Evolutionary conservation across 768 basidiomycete genomes (phyloP), one percentile per base, ranked within the genome.

Genomic region (Lactarius psammicola): DNA sequence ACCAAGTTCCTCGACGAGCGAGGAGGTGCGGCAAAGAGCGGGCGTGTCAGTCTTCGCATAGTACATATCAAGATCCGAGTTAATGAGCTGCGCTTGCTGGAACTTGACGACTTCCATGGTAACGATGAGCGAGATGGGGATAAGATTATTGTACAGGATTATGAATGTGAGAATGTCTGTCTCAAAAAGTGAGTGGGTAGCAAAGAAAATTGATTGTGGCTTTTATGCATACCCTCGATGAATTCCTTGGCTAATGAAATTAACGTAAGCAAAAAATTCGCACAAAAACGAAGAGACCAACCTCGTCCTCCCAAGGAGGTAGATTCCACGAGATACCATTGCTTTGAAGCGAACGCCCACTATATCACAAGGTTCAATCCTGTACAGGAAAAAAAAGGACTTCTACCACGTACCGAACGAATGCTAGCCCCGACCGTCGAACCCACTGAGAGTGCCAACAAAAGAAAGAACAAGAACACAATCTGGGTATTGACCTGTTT

Each of bases 61-160:
- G 78, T 99, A 99, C 96, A 99, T 98, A 78, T 99, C 97, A 59
- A 96, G 85, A 76, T 96, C 97, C 30, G 86, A 94, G 76, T 98
- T 99, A 81, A 99, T 99, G 60, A 98, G 84, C 40, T 92, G 90
- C 1, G 97, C 95, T 78, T 98, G 97, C 75, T 97, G 95, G 73
- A 90, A 98, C 76, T 98, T 98, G 79, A 99, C 97, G 38, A 98
- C 91, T 80, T 99, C 97, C 90, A 98, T 98, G 4, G 97, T 98
- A 71, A 99, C 97, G 72, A 98, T 96, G 71, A 99, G 87, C 63
- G 96, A 98, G 72, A 99, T 99, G 4, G 96, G 96, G 67, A 99
- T 98, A 71, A 99, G 84, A 79, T 98, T 99, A 80, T 98, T 98
- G 82, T 98, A 98, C 46, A 98, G 83, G 76, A 99, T 96, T 77